These are phyloP conservation scores for Trametes elegans DNA, from an alignment of 768 basidiomycete species.

Conservation along the genomic window DNA sequence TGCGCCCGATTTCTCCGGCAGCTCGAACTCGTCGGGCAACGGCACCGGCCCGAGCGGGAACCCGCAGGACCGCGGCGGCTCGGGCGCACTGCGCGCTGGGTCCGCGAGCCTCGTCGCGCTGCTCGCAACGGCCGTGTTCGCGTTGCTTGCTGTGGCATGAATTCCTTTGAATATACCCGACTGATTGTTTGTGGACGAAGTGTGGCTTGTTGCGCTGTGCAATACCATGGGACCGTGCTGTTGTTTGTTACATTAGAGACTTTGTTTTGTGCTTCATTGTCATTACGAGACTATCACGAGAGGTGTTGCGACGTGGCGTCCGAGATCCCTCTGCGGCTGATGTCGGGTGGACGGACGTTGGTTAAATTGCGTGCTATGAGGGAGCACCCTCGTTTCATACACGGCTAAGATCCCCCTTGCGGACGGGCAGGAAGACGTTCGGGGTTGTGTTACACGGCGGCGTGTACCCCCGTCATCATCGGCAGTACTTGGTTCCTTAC, in stretches of 20 bases:
- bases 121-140: background rate
- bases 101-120: background rate
- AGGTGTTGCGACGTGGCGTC: too few species aligned
- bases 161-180: background rate
- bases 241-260: too few species aligned
- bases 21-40: background rate
- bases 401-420: background rate
- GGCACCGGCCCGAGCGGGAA: background rate
- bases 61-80: background rate
- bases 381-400: too few species aligned
- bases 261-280: too few species aligned
- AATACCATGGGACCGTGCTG: background rate
- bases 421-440: background rate
- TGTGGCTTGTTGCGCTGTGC: too few species aligned
- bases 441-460: background rate
- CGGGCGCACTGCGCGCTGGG: background rate
- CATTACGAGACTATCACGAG: too few species aligned
- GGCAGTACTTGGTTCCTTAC: background rate
- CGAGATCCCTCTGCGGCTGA: too few species aligned
- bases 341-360: too few species aligned
- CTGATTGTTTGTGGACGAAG: background rate
- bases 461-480: background rate
- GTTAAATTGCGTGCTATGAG: too few species aligned
- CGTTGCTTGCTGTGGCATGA: constrained; percentile 1
- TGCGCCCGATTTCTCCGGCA: background rate